Conservation (phyloP, 2,329 filamentous ascomycete species). For the Fonsecaea monophora region DNA sequence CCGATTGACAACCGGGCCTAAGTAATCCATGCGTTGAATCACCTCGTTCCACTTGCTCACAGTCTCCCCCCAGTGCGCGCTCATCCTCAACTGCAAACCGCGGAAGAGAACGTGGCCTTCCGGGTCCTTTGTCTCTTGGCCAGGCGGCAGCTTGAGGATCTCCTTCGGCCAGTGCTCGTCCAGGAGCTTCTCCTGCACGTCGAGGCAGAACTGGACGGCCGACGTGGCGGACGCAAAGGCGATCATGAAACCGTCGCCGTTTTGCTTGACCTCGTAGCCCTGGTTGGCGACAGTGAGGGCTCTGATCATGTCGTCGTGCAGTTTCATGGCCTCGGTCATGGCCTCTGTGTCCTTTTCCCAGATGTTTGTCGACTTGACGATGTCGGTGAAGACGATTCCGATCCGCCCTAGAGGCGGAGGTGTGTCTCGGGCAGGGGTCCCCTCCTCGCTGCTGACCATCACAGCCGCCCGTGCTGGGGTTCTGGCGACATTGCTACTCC, state of each 20-base stretch:
- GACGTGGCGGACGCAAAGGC: slow-evolving; percentile 33
- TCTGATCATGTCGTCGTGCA: slow-evolving; percentile 37
- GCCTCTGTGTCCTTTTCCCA: slow-evolving; percentile 36
- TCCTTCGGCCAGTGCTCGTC: slow-evolving; percentile 35
- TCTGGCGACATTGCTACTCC: slow-evolving; percentile 4
- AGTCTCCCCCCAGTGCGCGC: slow-evolving; percentile 36
- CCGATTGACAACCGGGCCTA: slow-evolving; percentile 38
- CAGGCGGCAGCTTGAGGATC: slow-evolving; percentile 32
- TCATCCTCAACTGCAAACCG: slow-evolving; percentile 37
- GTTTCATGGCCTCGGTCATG: slow-evolving; percentile 37
- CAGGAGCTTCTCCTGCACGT: slow-evolving; percentile 36
- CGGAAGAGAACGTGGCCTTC: slow-evolving; percentile 34
- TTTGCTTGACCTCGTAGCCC: slow-evolving; percentile 40
- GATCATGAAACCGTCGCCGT: slow-evolving; percentile 41
- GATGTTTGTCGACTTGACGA: slow-evolving; percentile 39
- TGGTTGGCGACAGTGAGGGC: slow-evolving; percentile 27
- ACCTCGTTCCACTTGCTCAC: slow-evolving; percentile 38
- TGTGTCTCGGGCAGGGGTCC: background rate
- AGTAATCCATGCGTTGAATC: slow-evolving; percentile 38
- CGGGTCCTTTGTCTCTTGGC: slow-evolving; percentile 29
- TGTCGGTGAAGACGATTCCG: slow-evolving; percentile 40
- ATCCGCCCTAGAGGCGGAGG: slow-evolving; percentile 30
- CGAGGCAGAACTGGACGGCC: slow-evolving; percentile 38
- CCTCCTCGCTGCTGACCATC: background rate
- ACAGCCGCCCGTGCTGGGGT: background rate